Evolutionary conservation across 2,329 filamentous ascomycete genomes (phyloP).

Genomic region (Tympanopsis confertula): DNA sequence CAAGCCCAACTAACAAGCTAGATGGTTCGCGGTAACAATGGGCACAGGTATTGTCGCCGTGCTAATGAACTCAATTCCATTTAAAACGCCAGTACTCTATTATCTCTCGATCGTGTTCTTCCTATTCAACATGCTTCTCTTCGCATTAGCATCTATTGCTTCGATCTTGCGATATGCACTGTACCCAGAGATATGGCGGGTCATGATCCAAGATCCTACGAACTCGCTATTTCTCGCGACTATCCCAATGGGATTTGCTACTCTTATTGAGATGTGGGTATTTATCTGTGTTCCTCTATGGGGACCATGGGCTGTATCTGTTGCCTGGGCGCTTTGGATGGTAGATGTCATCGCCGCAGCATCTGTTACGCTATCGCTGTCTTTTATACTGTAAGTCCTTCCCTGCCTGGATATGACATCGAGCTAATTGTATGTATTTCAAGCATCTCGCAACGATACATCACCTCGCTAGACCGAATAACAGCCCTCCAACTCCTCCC

Average conservation of each 20-base stretch:
- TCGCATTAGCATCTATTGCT: slow-evolving; percentile 37
- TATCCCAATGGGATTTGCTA: slow-evolving; percentile 58
- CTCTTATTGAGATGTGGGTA: slow-evolving; percentile 55
- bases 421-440: slow-evolving; percentile 6
- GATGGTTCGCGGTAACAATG: slow-evolving; percentile 52
- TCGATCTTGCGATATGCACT: slow-evolving; percentile 48
- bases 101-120: slow-evolving; percentile 51
- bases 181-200: slow-evolving; percentile 53
- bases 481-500: slow-evolving; percentile 56
- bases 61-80: slow-evolving; percentile 49
- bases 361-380: slow-evolving; percentile 39
- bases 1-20: slow-evolving; percentile 6
- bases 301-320: slow-evolving; percentile 41
- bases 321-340: slow-evolving; percentile 48
- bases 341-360: slow-evolving; percentile 39
- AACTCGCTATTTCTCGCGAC: slow-evolving; percentile 61
- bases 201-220: slow-evolving; percentile 55
- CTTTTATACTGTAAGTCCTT: slow-evolving; percentile 39
- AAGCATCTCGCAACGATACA: slow-evolving; percentile 13
- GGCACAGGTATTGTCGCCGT: slow-evolving; percentile 58
- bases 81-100: slow-evolving; percentile 42
- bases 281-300: slow-evolving; percentile 47
- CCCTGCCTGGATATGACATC: background rate
- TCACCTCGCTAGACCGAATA: slow-evolving; percentile 39
- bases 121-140: slow-evolving; percentile 44